Base-by-base conservation (phyloP, 257 asterid species). In the Scutellaria galericulata region DNA sequence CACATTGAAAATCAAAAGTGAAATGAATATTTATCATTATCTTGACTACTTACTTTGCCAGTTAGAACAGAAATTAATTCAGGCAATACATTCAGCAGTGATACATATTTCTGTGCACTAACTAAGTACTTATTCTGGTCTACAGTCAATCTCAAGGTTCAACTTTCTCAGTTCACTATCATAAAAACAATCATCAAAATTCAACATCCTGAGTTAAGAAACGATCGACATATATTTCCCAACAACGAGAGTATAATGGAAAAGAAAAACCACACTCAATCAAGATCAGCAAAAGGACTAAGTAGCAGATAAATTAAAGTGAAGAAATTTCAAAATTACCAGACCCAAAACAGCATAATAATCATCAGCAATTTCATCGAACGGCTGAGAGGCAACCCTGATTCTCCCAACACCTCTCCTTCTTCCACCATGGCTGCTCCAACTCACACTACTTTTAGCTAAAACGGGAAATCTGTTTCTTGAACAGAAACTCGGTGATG, bases 311-410 rank as follows among this genome's bases (percentile, higher is more conserved):
- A 27, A 31, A 2, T 11, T 9, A 15, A 70, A 35, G 42, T 22
- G 51, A 1, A 41, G 11, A 12, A 11, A 53, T 44, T 3, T 9
- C 3, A 7, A 56, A 20, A 76, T 83, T 90, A 92, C 98, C 92
- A 92, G 87, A 24, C 98, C 98, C 76, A 90, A 74, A 14, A 92
- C 89, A 65, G 87, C 85, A 85, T 92, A 92, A 79, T 86, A 92
- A 85, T 92, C 98, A 78, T 92, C 98, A 1, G 96, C 90, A 80
- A 78, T 47, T 55, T 84, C 96, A 72, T 79, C 84, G 18, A 64
- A 37, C 1, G 94, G 56, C 74, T 75, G 86, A 73, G 84, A 79
- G 27, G 96, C 83, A 73, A 78, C 92, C 84, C 84, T 90, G 15
- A 82, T 72, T 66, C 92, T 84, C 71, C 88, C 86, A 39, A 64